Evolutionary conservation across 176 grass and related monocot species (phyloP), one percentile per base, ranked within the genome.

Genomic region (Carex pumila): DNA sequence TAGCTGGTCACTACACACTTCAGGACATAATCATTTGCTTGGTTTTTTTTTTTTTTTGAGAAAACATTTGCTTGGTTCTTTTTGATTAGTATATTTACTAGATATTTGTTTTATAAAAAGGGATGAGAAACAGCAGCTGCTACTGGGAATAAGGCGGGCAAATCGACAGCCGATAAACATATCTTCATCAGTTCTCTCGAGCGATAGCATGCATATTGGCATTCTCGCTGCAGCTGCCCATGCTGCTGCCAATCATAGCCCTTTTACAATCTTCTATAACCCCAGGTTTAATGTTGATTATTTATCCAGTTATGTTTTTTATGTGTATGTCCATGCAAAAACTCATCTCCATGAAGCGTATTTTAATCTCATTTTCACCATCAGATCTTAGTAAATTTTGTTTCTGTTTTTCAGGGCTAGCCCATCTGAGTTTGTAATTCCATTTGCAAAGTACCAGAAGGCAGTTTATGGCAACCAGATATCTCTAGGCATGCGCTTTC

Each of bases 191-290:
- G 97, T 99, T 41, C 89, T 99, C 36, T 94, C 97, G 85, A 99
- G 93, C 5, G 93, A 99, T 88, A 99, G 97, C 79, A 99, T 99
- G 97, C 97, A 99, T 88, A 99, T 99, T 74, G 97, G 97, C 32
- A 94, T 99, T 76, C 93, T 99, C 47, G 97, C 97, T 41, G 97
- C 97, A 64, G 97, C 97, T n/a, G 97, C 97, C 57, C 97, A 99
- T 88, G 97, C 97, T 31, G 91, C 97, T 81, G 91, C 97, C 69
- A 99, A 99, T 71, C 84, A 78, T 84, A 99, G 97, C 71, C 91
- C 97, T 47, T 99, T 99, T 80, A 96, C 97, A 17, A 89, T 99
- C 85, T 99, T 99, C 87, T 99, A 99, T 84, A 99, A 99, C 67
- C 97, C 97, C 41, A 96, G 93, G 97, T 89, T 88, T 81, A 45